A percentile compares a stretch with the other conserved stretches of the same genome.
Evolutionary conservation across 345 rosid genomes (phyloP).

Genomic region (Rhizophora mangle): DNA sequence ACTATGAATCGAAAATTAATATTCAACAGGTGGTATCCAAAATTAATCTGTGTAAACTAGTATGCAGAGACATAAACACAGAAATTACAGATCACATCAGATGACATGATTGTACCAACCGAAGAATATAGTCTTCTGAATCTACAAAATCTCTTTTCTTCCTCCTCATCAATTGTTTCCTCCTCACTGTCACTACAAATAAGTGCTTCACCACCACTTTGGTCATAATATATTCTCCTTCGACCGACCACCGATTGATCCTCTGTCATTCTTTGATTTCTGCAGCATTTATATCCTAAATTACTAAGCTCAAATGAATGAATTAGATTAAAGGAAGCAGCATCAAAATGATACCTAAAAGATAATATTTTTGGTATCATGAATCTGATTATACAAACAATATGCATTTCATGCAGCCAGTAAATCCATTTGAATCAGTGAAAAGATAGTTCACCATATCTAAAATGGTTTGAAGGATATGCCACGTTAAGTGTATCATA

Average conservation of each 20-base stretch:
- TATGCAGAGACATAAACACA: neutral
- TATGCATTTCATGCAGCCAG: constrained; percentile 1
- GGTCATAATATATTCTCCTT: constrained; percentile 96
- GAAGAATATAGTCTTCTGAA: constrained; percentile 78
- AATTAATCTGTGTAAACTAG: too few relatives aligned
- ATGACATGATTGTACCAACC: constrained; percentile 58
- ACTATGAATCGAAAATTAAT: too few relatives aligned
- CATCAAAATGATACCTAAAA: neutral
- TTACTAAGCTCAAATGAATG: neutral
- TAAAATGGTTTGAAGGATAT: too few relatives aligned
- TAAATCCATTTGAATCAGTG: neutral
- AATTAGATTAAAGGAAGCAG: neutral
- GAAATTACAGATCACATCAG: constrained; percentile 10
- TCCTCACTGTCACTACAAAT: constrained; percentile 99
- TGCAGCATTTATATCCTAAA: constrained; percentile 26
- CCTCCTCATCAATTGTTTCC: constrained; percentile 80
- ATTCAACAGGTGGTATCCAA: too few relatives aligned
- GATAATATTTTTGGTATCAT: too few relatives aligned
- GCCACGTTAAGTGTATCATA: too few relatives aligned
- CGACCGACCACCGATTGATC: constrained; percentile 98
- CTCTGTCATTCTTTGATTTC: constrained; percentile 99
- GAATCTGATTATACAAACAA: neutral
- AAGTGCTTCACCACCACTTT: constrained; percentile 95
- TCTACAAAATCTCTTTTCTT: constrained; percentile 69
- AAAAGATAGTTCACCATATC: too few relatives aligned